Evolutionary conservation across 2,329 filamentous ascomycete genomes (phyloP).

Genomic region (Xylariaceae sp.): DNA sequence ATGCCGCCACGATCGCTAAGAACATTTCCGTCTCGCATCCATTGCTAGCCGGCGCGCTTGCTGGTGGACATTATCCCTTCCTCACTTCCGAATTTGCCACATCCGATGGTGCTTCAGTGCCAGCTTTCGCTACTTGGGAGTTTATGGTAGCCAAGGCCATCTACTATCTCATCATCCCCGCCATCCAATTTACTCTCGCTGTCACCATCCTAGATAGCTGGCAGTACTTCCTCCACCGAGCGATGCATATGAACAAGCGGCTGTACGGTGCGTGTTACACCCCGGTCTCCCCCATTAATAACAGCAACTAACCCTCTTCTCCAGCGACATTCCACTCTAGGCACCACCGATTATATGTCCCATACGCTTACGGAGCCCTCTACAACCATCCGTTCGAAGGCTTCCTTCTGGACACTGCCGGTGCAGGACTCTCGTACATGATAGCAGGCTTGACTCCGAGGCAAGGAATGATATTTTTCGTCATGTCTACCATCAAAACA

Average conservation of each 20-base stretch:
- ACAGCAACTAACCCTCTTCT: constrained; percentile 27
- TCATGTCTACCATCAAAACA: constrained; percentile 88
- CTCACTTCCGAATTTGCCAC: constrained; percentile 62
- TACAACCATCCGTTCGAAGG: constrained; percentile 97
- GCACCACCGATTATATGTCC: constrained; percentile 95
- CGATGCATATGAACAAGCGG: constrained; percentile 98
- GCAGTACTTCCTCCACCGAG: constrained; percentile 96
- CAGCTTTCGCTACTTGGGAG: constrained; percentile 85
- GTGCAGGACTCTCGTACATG: constrained; percentile 83
- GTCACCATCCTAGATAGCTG: constrained; percentile 86
- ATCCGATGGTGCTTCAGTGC: constrained; percentile 55
- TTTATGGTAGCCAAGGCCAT: constrained; percentile 71
- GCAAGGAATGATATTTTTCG: constrained; percentile 89
- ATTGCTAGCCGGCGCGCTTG: constrained; percentile 72
- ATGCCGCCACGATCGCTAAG: constrained; percentile 74
- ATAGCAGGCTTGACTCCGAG: constrained; percentile 79
- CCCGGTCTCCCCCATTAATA: constrained; percentile 60
- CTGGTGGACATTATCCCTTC: constrained; percentile 80
- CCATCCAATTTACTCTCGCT: constrained; percentile 74
- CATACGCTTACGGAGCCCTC: constrained; percentile 93
- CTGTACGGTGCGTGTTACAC: constrained; percentile 78
- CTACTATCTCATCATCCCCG: constrained; percentile 79
- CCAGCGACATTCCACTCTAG: constrained; percentile 87
- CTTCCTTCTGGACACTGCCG: constrained; percentile 88
- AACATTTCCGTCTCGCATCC: constrained; percentile 73